Base-by-base conservation (phyloP, 1,139 yeast genomes). In the Petasospora rhodanensis region DNA sequence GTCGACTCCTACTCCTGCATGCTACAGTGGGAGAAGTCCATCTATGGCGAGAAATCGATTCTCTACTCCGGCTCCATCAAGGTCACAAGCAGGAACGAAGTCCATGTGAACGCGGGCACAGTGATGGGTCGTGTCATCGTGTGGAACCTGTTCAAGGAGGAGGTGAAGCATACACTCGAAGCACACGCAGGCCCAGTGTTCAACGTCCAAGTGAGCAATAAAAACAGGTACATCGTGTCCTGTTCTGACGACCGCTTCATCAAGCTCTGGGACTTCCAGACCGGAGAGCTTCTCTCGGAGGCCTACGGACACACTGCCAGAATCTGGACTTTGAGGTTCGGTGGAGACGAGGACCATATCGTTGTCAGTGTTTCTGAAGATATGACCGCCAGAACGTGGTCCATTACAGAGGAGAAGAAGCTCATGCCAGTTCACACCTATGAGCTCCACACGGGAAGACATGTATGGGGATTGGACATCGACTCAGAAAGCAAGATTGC, bases 261-360 rank as follows among this genome's bases (percentile, higher is more conserved):
- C 32, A 79, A 80, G 37, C 56, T 91, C 9, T 89, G 89, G 78
- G 76, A 75, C 44, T 61, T 79, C 42, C 48, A 52, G 6, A 51
- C 68, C 2, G 91, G 93, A 0, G 46, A 61, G 7, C 59, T 78
- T 20, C 45, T 83, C 22, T 81, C 91, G 1, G 73, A 78, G 24
- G 97, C 96, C 0, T 91, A 97, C 96, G 97, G 97, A 12, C 98
- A 91, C 55, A 81, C 84, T 4, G 89, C 97, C 0, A 71, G 98
- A 53, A 87, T 91, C 26, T 91, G 98, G 98, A 73, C 73, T 26
- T 64, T 91, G 34, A 68, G 68, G 27, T 86, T 87, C 55, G 71
- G 66, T 41, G 37, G 39, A 1, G 57, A 59, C n/a, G 43, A 55
- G 7, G 54, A 60, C 25, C 43, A 50, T 2, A 51, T 56, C 10